These are phyloP conservation scores for Penicillium psychrofluorescens DNA, from an alignment of 495 filamentous ascomycete genomes.

Conservation along the genomic window DNA sequence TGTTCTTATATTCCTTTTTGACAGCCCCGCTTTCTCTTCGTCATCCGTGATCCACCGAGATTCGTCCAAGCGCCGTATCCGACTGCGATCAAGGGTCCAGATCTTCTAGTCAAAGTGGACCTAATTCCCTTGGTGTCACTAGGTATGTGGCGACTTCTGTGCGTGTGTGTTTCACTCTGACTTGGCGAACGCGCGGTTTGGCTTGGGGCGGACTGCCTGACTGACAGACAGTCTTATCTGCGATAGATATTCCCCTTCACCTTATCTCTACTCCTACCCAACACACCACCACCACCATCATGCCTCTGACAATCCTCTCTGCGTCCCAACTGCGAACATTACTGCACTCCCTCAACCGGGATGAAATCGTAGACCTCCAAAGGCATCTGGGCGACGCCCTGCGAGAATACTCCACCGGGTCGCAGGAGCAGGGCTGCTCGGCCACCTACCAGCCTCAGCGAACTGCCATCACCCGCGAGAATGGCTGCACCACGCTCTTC, in stretches of 20 bases:
- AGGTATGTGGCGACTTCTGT: too few relatives aligned
- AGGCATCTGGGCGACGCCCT: slow-evolving; percentile 63
- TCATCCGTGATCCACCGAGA: too few relatives aligned
- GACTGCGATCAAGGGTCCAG: too few relatives aligned
- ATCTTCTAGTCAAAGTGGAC: too few relatives aligned
- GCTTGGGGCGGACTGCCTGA: too few relatives aligned
- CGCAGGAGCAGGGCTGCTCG: slow-evolving; percentile 49
- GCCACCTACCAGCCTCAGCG: slow-evolving; percentile 70
- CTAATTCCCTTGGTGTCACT: too few relatives aligned
- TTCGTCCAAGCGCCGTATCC: too few relatives aligned
- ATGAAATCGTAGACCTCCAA: slow-evolving; percentile 62
- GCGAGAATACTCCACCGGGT: slow-evolving; percentile 73
- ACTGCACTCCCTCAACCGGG: slow-evolving; percentile 61
- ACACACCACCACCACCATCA: slow-evolving; percentile 15
- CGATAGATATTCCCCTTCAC: background rate
- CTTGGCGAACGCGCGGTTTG: too few relatives aligned
- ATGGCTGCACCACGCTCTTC: slow-evolving; percentile 79
- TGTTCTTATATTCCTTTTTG: too few relatives aligned
- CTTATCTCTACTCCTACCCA: background rate
- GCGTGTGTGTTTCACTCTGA: too few relatives aligned
- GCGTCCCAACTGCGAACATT: slow-evolving; percentile 61
- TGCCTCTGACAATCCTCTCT: slow-evolving; percentile 74
- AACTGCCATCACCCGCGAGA: slow-evolving; percentile 57
- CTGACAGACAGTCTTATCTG: too few relatives aligned
- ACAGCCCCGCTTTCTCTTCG: too few relatives aligned